phyloP scores from a whole-genome alignment of 768 basidiomycete genomes.

The Serendipita sp. region DNA sequence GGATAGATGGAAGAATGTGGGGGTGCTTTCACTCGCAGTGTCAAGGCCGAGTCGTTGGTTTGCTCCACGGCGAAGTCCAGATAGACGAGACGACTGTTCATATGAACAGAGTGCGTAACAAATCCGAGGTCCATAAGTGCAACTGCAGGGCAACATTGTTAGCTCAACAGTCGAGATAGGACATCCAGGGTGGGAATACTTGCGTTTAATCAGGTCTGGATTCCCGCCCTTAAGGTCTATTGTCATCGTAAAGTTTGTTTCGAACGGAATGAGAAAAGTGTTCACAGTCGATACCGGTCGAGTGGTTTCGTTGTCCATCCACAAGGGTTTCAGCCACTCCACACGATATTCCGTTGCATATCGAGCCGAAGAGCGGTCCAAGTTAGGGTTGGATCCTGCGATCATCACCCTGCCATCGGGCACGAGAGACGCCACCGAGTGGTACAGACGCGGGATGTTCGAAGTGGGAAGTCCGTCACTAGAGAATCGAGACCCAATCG shows the following conservation, averaged over 20 bases:
- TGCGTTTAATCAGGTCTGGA: constrained; percentile 37
- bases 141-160: constrained; percentile 25
- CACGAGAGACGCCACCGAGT: constrained; percentile 67
- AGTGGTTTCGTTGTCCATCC: constrained; percentile 47
- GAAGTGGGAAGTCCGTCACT: constrained; percentile 42
- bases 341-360: constrained; percentile 82
- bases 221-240: constrained; percentile 15
- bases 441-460: constrained; percentile 58
- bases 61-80: constrained; percentile 38
- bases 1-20: constrained; percentile 52
- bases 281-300: background rate
- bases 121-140: constrained; percentile 69
- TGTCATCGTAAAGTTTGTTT: constrained; percentile 10
- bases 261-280: background rate
- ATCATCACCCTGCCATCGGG: constrained; percentile 60
- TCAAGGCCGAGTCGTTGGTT: constrained; percentile 29
- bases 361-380: constrained; percentile 52
- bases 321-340: constrained; percentile 74
- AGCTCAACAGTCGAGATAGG: constrained; percentile 12
- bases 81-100: constrained; percentile 61
- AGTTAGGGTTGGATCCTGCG: constrained; percentile 70
- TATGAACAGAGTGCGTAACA: constrained; percentile 61
- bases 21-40: constrained; percentile 45
- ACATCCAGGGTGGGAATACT: constrained; percentile 18
- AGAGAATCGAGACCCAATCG: constrained; percentile 42